Percentiles rank a stretch among this genome's conserved stretches.
Evolutionary conservation across 1,284 basidiomycete genomes (phyloP).

Genomic region (Marasmius sp.): DNA sequence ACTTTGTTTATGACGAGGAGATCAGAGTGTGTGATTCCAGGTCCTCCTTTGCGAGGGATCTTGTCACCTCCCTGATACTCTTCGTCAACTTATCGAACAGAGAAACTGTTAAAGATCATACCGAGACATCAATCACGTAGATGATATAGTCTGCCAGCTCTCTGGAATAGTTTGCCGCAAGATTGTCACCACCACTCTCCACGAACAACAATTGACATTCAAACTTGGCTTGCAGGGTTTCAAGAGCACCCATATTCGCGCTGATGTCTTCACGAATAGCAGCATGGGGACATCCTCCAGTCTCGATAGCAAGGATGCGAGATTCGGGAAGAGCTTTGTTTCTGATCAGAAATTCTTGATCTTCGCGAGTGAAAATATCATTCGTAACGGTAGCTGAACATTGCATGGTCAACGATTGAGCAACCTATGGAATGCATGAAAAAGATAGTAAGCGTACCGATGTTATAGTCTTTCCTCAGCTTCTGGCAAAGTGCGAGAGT

Average conservation of each 20-base stretch:
- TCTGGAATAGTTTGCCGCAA: slow-evolving; percentile 93
- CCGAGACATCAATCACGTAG: slow-evolving; percentile 86
- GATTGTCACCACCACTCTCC: slow-evolving; percentile 94
- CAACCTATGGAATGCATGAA: slow-evolving; percentile 8
- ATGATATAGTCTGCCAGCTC: slow-evolving; percentile 98
- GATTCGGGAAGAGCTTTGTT: slow-evolving; percentile 85
- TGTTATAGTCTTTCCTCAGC: slow-evolving; percentile 84
- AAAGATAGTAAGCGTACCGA: slow-evolving; percentile 55
- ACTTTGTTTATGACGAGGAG: slow-evolving; percentile 95
- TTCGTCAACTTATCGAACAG: slow-evolving; percentile 10
- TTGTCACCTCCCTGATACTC: slow-evolving; percentile 87
- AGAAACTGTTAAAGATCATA: slow-evolving; percentile 31
- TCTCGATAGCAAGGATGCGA: slow-evolving; percentile 96
- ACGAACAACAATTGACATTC: slow-evolving; percentile 87
- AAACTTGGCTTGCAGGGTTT: slow-evolving; percentile 92
- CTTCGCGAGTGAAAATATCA: slow-evolving; percentile 96
- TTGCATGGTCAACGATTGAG: slow-evolving; percentile 2
- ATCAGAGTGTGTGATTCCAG: slow-evolving; percentile 95
- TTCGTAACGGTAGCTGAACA: slow-evolving; percentile 86
- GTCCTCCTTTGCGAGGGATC: slow-evolving; percentile 96
- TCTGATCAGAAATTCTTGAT: slow-evolving; percentile 95
- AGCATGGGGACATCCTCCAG: slow-evolving; percentile 93
- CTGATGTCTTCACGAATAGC: slow-evolving; percentile 97
- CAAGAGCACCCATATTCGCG: slow-evolving; percentile 93
- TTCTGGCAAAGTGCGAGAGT: slow-evolving; percentile 90